Base-by-base conservation (phyloP, 306 rosid species). In the Gastrolobium villosum region DNA sequence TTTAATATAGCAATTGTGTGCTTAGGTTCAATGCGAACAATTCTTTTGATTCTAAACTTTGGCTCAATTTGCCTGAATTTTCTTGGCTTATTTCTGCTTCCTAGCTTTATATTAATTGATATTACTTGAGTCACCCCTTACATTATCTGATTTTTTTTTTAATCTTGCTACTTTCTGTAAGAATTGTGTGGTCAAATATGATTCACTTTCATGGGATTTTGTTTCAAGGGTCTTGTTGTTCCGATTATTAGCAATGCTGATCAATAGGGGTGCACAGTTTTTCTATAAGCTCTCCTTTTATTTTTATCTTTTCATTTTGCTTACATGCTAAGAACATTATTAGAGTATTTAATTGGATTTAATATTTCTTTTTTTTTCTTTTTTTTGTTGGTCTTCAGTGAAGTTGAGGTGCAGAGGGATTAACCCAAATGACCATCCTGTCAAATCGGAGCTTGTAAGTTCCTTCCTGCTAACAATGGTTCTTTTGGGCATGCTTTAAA, bases 331-430 rank as follows among this genome's bases (percentile, higher is more conserved):
- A 20, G 26, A 20, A 20, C 26, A 20, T 0, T 20, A 20, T 20
- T 20, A 20, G 26, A 20, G 32, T 53, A 6, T 75, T 79, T 11
- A 1, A 45, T 43, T 41, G 39, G n/a, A 56, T 79, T 76, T 32
- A 20, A 20, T 20, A 20, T 20, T 20, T 44, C 0, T 2, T 1
- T 34, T 2, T 1, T 34, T 0, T 2, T 69, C 57, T 64, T 52
- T 7, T 2, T 6, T 65, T 41, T 20, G 26, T 20, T 20, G 26
- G 2, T 79, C 32, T 85, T 10, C 86, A 94, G 97, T 95, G 90
- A 95, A 79, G 84, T 76, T 95, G 91, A 89, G 94, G 75, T 92
- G 99, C 52, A 83, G 73, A 75, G 99, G 99, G 46, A 81, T 86
- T 76, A 64, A 90, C 83, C 96, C 93, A 4, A 88, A 82, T 81